phyloP scores from a whole-genome alignment of 495 filamentous ascomycete species.

The Lasiosphaeria ovina region DNA sequence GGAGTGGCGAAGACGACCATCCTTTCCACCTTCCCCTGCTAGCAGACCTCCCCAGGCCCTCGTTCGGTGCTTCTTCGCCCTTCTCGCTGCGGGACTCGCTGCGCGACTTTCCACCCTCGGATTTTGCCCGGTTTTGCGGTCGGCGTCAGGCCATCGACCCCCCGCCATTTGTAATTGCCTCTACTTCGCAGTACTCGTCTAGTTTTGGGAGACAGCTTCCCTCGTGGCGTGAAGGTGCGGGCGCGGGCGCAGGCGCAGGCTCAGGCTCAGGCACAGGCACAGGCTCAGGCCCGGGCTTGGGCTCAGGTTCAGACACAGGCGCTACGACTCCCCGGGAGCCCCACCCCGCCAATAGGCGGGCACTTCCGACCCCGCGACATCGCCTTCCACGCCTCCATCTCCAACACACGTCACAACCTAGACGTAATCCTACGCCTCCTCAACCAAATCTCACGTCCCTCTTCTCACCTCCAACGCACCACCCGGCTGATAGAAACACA shows the following conservation, averaged over 20 bases:
- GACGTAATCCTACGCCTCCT: neutral
- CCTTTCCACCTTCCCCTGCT: too few species aligned
- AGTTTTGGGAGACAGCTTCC: too few species aligned
- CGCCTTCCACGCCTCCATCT: neutral
- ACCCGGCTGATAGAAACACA: too few species aligned
- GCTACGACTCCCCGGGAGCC: neutral
- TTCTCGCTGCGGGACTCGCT: neutral
- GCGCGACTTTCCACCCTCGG: neutral
- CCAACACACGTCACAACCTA: neutral
- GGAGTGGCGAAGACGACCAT: too few species aligned
- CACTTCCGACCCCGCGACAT: neutral
- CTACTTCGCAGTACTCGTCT: too few species aligned
- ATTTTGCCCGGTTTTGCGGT: too few species aligned
- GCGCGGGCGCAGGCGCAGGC: neutral
- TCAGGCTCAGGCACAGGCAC: neutral
- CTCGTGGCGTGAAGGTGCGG: neutral
- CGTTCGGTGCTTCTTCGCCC: neutral
- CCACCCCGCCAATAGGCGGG: neutral
- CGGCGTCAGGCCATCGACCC: too few species aligned
- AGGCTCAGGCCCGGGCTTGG: too few species aligned
- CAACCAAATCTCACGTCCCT: neutral
- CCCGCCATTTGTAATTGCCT: too few species aligned
- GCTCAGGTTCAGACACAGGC: neutral
- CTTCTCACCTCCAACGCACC: too few species aligned
- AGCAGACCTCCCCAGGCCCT: neutral